These are phyloP conservation scores for Salix koriyanagi DNA, from an alignment of 345 rosid species.

Conservation along the genomic window DNA sequence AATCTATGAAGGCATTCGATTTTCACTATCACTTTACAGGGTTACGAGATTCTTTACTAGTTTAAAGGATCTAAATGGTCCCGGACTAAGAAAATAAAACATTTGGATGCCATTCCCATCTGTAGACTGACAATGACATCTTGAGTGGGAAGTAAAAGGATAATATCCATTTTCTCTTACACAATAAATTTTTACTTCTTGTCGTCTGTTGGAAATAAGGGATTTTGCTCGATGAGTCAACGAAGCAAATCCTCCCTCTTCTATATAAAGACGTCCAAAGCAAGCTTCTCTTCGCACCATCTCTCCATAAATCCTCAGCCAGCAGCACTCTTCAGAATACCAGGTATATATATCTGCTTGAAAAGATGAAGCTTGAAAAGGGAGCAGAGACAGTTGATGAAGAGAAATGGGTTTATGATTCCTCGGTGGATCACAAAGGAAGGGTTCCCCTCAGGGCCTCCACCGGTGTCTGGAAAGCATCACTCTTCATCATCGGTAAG, in stretches of 20 bases:
- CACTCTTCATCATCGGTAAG: conserved; percentile 60
- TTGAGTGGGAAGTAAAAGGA: neutral
- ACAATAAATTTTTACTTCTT: neutral
- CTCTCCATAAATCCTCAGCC: neutral
- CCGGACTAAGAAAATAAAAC: neutral
- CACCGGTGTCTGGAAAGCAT: conserved; percentile 68
- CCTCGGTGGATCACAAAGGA: conserved; percentile 55
- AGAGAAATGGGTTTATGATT: conserved; percentile 57
- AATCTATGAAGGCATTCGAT: neutral
- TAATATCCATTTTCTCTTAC: neutral
- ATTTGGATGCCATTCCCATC: conserved; percentile 16
- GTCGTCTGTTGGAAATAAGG: neutral
- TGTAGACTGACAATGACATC: neutral
- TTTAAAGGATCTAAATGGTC: neutral
- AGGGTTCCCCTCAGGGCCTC: conserved; percentile 50
- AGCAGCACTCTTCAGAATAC: neutral
- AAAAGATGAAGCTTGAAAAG: conserved; percentile 8
- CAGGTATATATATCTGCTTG: neutral
- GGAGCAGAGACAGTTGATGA: conserved; percentile 19
- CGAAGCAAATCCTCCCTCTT: conserved; percentile 1
- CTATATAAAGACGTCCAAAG: conserved; percentile 32
- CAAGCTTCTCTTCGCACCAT: conserved; percentile 1
- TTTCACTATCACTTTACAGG: neutral
- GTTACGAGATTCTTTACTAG: neutral
- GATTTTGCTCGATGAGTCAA: conserved; percentile 4